phyloP scores from a whole-genome alignment of 2,329 filamentous ascomycete species.

The Domatiomyces globalis region DNA sequence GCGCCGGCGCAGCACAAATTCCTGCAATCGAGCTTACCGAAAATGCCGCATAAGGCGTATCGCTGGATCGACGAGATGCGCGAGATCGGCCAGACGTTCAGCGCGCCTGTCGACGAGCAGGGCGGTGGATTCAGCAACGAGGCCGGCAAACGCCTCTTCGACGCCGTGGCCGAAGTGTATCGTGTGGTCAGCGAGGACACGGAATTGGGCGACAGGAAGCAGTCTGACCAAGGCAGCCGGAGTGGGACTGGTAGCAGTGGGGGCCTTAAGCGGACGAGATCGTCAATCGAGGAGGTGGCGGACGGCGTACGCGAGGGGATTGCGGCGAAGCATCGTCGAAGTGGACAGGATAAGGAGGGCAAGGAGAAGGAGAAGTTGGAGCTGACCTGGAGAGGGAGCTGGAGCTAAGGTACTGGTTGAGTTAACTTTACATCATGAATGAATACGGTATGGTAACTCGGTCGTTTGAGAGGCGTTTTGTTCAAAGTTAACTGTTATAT shows the following conservation, averaged over 20 bases:
- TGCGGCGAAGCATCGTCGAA: conserved; percentile 19
- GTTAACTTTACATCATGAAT: too few species aligned
- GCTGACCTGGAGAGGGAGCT: conserved; percentile 11
- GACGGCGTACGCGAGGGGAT: conserved; percentile 24
- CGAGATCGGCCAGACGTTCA: conserved; percentile 55
- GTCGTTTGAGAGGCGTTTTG: too few species aligned
- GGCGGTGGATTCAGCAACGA: conserved; percentile 15
- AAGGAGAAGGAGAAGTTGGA: conserved; percentile 10
- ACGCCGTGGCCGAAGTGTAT: conserved; percentile 34
- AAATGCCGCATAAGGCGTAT: conserved; percentile 61
- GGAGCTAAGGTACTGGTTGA: conserved; percentile 7
- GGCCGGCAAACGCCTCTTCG: conserved; percentile 7
- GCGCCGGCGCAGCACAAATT: conserved; percentile 34
- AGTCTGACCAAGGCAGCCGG: conserved; percentile 23
- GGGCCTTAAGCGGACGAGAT: conserved; percentile 1
- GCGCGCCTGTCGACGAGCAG: conserved; percentile 48
- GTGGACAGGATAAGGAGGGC: conserved; percentile 6
- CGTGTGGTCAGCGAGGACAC: conserved; percentile 37
- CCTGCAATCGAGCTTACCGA: conserved; percentile 39
- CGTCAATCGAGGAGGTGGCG: conserved; percentile 29
- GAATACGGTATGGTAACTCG: too few species aligned
- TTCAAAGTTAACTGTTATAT: too few species aligned
- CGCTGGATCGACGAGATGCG: conserved; percentile 67
- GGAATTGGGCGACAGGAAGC: conserved; percentile 28
- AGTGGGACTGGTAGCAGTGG: conserved; percentile 28